Evolutionary conservation across 2,329 filamentous ascomycete species (phyloP), one percentile per base, ranked within the genome.

Genomic region (Cladophialophora bantiana): DNA sequence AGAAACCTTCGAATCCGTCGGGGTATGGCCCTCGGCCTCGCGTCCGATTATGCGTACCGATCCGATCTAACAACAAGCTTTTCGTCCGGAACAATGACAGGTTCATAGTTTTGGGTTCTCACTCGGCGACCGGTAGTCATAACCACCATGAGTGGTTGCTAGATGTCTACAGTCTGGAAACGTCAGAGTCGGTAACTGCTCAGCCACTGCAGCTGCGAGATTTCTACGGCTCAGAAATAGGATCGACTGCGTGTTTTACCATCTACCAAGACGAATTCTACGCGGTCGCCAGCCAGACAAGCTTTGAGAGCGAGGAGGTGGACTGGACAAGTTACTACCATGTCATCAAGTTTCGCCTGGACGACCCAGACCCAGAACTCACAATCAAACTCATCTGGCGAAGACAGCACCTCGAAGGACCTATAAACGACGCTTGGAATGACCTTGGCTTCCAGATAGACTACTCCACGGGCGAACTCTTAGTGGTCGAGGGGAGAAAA

Each of bases 351-450:
- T 86, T 92, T 65, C 85, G 85, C 0, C 79, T 92, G 10, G 69
- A 71, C 5, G 66, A 71, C 7, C 73, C 80, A 36, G 75, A 79
- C 2, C 81, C 83, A n/a, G 76, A 78, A 13, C 52, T 66, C 7
- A 50, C 35, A 18, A 50, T 66, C 20, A 42, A 56, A 40, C 52
- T 55, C 12, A 63, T 71, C 26, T 71, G 64, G 64, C 59, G 69
- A 7, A 40, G 69, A 20, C 67, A 71, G 48, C 66, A 71, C 55
- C 61, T 68, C 42, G 69, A 71, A 20, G 69, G 69, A 0, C 69
- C 34, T 70, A 87, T 93, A 15, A 90, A 93, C 70, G 88, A 93
- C 71, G 85, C 89, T 2, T 94, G 90, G 90, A 89, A 86, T 0
- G 86, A 88, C 65, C 78, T 94, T 3, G 84, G 84, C 3, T 79